These are phyloP conservation scores for Stephania japonica DNA, from an alignment of 164 flowering plant species.

Conservation along the genomic window DNA sequence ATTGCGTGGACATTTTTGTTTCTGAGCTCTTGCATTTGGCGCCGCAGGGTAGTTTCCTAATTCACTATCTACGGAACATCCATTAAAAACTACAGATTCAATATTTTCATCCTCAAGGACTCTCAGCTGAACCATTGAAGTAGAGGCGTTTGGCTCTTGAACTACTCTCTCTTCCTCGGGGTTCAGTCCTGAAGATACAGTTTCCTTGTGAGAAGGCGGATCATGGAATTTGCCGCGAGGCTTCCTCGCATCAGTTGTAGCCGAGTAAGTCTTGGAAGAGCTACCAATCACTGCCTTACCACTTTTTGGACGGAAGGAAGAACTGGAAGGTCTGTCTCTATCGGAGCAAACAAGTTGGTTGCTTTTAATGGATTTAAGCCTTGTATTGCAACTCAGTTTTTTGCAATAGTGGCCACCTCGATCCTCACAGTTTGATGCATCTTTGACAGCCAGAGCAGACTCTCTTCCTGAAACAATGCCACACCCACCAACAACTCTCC, in stretches of 20 bases:
- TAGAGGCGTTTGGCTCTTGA: slow-evolving; percentile 21
- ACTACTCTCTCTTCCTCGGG: slow-evolving; percentile 28
- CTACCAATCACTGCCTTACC: slow-evolving; percentile 56
- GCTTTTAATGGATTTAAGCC: slow-evolving; percentile 39
- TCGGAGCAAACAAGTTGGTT: slow-evolving; percentile 28
- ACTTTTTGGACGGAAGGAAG: slow-evolving; percentile 33
- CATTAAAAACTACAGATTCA: slow-evolving; percentile 17
- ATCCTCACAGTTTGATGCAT: slow-evolving; percentile 31
- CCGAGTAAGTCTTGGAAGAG: slow-evolving; percentile 43
- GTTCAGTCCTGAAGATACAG: slow-evolving; percentile 42
- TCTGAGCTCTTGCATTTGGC: slow-evolving; percentile 30
- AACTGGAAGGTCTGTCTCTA: slow-evolving; percentile 33
- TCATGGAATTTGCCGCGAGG: slow-evolving; percentile 23
- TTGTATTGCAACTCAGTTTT: slow-evolving; percentile 63
- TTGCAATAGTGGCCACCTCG: slow-evolving; percentile 48
- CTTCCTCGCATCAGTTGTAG: slow-evolving; percentile 23
- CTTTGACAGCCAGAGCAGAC: slow-evolving; percentile 32
- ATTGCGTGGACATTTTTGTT: slow-evolving; percentile 25
- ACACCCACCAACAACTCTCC: slow-evolving; percentile 34
- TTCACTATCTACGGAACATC: slow-evolving; percentile 20
- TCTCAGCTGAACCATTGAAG: slow-evolving; percentile 22
- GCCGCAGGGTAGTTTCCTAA: slow-evolving; percentile 29
- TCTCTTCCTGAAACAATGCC: slow-evolving; percentile 41
- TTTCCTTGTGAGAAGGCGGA: slow-evolving; percentile 29
- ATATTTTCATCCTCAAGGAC: slow-evolving; percentile 20